phyloP scores from a whole-genome alignment of 2,329 filamentous ascomycete genomes.

The Chrysosporium queenslandicum region DNA sequence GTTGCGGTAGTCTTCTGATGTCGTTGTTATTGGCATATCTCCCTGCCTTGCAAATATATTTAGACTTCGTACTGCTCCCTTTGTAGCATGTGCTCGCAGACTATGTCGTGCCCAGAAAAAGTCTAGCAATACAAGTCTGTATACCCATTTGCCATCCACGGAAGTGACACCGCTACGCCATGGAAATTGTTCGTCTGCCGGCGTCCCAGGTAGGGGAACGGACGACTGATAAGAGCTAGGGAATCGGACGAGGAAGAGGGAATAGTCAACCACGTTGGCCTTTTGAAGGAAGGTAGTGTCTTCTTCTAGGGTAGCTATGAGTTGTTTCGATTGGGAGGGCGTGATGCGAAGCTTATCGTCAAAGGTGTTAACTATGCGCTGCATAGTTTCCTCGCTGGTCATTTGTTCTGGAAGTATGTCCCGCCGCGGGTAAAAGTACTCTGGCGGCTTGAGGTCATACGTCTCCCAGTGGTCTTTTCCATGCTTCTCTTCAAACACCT shows the following conservation, averaged over 20 bases:
- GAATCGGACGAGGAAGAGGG: slow-evolving; percentile 57
- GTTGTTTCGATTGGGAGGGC: slow-evolving; percentile 44
- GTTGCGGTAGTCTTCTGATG: slow-evolving; percentile 55
- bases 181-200: not conserved
- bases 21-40: slow-evolving; percentile 65
- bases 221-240: slow-evolving; percentile 33
- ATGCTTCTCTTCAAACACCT: slow-evolving; percentile 15
- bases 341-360: slow-evolving; percentile 54
- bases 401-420: slow-evolving; percentile 57
- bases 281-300: slow-evolving; percentile 56
- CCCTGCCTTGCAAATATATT: slow-evolving; percentile 55
- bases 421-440: slow-evolving; percentile 66
- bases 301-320: slow-evolving; percentile 46
- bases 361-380: slow-evolving; percentile 57
- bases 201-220: slow-evolving; percentile 25
- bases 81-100: slow-evolving; percentile 55
- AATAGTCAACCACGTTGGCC: slow-evolving; percentile 63
- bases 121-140: slow-evolving; percentile 58
- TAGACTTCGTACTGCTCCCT: slow-evolving; percentile 53
- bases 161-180: slow-evolving; percentile 57
- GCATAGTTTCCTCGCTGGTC: slow-evolving; percentile 54
- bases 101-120: slow-evolving; percentile 74
- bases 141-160: slow-evolving; percentile 55
- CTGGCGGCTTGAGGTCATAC: slow-evolving; percentile 63
- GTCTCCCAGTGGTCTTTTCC: slow-evolving; percentile 49